Conservation (phyloP, 2,329 filamentous ascomycete genomes). For the Fusarium longipes region DNA sequence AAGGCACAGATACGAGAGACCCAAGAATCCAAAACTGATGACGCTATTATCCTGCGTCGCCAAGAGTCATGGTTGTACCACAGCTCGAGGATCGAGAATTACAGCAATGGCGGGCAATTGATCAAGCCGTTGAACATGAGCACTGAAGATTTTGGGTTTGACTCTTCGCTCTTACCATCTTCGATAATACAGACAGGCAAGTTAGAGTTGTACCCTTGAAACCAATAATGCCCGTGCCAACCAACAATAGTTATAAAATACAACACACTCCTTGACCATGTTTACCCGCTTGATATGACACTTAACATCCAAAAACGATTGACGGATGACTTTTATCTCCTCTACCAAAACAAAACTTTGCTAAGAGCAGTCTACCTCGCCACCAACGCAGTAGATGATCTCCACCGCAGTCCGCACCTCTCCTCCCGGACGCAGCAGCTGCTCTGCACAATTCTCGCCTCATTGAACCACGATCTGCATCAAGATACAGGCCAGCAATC, state of each 20-base stretch:
- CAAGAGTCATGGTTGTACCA: not conserved
- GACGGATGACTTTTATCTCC: not conserved
- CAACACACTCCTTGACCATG: not conserved
- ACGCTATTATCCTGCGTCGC: not conserved
- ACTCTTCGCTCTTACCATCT: not conserved
- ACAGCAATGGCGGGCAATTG: not conserved
- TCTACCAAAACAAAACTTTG: not conserved
- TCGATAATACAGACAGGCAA: not conserved
- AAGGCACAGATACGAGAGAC: fast-evolving
- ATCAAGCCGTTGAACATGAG: not conserved
- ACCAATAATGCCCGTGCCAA: fast-evolving
- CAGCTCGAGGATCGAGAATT: too few species aligned
- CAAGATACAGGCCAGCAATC: not conserved
- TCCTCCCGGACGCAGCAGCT: not conserved
- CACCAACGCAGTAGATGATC: not conserved
- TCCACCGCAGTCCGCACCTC: fast-evolving
- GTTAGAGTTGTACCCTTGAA: fast-evolving
- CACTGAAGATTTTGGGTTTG: not conserved
- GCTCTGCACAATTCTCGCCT: not conserved
- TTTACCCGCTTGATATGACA: not conserved
- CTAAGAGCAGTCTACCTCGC: not conserved
- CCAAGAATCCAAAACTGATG: fast-evolving
- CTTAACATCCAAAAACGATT: not conserved
- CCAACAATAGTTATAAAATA: not conserved
- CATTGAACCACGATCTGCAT: not conserved